Base-by-base conservation (phyloP, 805 yeast genomes). In the Pichia sporocuriosa region DNA sequence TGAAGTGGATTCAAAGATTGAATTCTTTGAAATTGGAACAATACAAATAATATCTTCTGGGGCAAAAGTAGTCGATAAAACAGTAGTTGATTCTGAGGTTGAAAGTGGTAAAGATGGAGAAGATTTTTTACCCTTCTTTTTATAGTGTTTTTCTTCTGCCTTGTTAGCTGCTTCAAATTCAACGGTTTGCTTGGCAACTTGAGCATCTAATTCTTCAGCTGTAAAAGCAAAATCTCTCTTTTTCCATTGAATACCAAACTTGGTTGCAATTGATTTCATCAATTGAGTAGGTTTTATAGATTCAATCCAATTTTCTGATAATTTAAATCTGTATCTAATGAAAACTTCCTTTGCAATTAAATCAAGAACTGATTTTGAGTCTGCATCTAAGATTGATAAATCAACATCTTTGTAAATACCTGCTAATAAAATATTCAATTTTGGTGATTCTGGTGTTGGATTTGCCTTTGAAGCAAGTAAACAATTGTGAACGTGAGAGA, bases 241-340 rank as follows among this genome's bases (percentile, higher is more conserved):
- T 46, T 68, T 64, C 84, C 95, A 81, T 67, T 93, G 98, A 40
- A 90, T 76, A 63, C 97, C 97, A 52, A 80, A 76, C 62, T 84
- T 83, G 40, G 68, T 54, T 10, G 96, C 79, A 48, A 88, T 69
- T 50, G 81, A 84, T 64, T 89, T 79, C 53, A 86, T 67, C 27
- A 61, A 49, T 39, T 73, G 77, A 17, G 67, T 46, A 3, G 68
- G 61, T 23, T 57, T 59, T 28, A 73, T 46, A 15, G 57, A 49
- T 2, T 61, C 52, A 11, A 50, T 44, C 83, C 86, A 81, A 37
- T 67, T 61, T 0, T 54, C 58, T 1, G 79, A 67, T 32, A 87
- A 66, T 0, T 58, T 51, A 56, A 68, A 75, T 65, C 94, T 77
- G 70, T 75, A 88, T 55, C 95, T 80, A 30, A 59, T 49, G 28